Evolutionary conservation across 805 yeast genomes (phyloP), one percentile per base, ranked within the genome.

Genomic region (Metschnikowia chrysomelidarum): DNA sequence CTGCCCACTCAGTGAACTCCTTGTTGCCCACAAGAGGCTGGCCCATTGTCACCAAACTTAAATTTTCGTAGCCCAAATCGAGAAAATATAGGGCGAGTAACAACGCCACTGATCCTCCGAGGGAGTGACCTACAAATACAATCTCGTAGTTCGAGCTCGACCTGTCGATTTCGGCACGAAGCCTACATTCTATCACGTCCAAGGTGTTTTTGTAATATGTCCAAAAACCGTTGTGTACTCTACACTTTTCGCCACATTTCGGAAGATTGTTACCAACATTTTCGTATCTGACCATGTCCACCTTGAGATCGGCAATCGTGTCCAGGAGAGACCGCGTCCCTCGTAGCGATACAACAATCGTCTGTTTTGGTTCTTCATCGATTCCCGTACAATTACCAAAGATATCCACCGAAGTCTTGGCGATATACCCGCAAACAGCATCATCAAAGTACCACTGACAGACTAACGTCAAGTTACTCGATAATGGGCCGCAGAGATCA

Each of bases 261-360:
- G 60, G 60, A 5, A 64, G 35, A 2, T 35, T 27, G 11, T 37
- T 29, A 3, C 54, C 52, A 7, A 49, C 24, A 32, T 57, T 59
- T 6, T 46, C 29, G 43, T 62, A 66, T 0, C 43, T 22, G 3
- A 51, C 50, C 63, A 63, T 66, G 26, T 58, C 64, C 7, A 67
- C 59, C 27, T 60, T 58, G 22, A 68, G 39, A 43, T 69, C 74
- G 0, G 71, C 47, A 15, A 59, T 53, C 4, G 69, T 54, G 41
- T 69, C 74, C 17, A 50, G 50, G 6, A 67, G 32, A 0, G 73
- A 67, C n/a, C 67, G 44, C 2, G 74, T 69, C 1, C 75, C 75
- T 31, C 75, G 48, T 13, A 69, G 51, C 1, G 71, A 57, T 0
- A 69, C 44, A 9, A 59, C 50, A 4, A 69, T 41, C 0, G 65